Evolutionary conservation across 768 basidiomycete species (phyloP).

Genomic region (Tulasnella sp.): DNA sequence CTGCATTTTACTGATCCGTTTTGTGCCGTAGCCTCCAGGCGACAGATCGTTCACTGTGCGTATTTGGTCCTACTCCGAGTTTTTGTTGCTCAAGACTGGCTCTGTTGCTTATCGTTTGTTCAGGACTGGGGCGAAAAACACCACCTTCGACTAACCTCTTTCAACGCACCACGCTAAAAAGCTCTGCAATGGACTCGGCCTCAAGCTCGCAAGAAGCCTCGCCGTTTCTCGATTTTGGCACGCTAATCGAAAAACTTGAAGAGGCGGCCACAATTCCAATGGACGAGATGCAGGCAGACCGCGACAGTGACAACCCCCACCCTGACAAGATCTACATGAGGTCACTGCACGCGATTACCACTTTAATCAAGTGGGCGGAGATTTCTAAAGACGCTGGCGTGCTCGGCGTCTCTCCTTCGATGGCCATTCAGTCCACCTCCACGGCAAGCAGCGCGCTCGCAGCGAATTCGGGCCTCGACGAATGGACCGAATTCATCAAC

Average conservation of each 20-base stretch:
- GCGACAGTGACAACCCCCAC: neutral
- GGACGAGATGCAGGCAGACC: neutral
- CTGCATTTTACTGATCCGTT: neutral
- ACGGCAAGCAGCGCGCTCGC: neutral
- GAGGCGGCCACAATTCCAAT: neutral
- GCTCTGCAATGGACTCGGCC: neutral
- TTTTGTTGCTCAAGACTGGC: neutral
- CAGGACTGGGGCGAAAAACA: neutral
- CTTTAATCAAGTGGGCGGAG: neutral
- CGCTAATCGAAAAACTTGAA: neutral
- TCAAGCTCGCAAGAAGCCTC: neutral
- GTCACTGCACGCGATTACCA: neutral
- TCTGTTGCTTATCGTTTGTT: neutral
- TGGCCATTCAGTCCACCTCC: neutral
- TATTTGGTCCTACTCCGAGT: neutral
- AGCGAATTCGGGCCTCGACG: neutral
- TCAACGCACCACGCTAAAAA: neutral
- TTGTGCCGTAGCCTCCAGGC: neutral
- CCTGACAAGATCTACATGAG: neutral
- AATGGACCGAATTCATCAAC: neutral
- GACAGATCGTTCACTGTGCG: neutral
- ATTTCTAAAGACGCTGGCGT: neutral
- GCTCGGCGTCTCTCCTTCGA: neutral
- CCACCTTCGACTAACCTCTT: neutral
- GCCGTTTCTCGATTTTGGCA: neutral